These are phyloP conservation scores for Venturia effusa DNA, from an alignment of 2,329 filamentous ascomycete genomes.

Conservation along the genomic window DNA sequence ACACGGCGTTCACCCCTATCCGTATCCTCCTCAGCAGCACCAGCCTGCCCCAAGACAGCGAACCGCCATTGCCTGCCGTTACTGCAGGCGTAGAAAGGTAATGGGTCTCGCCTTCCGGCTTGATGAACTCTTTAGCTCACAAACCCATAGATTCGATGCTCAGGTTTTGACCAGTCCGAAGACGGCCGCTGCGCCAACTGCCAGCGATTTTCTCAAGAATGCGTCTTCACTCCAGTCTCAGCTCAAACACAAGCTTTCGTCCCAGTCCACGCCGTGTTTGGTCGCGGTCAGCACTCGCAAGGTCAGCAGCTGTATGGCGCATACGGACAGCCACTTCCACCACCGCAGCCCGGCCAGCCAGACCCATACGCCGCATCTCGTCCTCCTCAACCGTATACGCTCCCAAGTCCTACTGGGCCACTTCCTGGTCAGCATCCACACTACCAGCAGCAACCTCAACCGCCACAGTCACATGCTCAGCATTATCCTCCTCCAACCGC, in stretches of 20 bases:
- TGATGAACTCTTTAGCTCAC: conserved; percentile 2
- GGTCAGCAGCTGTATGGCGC: conserved; percentile 37
- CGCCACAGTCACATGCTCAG: conserved; percentile 3
- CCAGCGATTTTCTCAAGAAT: conserved; percentile 63
- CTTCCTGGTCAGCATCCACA: conserved; percentile 16
- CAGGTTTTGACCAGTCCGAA: conserved; percentile 60
- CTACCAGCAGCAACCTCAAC: conserved; percentile 12
- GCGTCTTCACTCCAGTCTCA: conserved; percentile 66
- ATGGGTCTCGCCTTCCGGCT: not conserved
- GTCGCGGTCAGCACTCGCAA: conserved; percentile 32
- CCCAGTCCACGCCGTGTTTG: conserved; percentile 56
- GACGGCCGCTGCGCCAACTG: conserved; percentile 66
- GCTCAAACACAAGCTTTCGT: conserved; percentile 66
- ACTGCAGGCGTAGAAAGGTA: conserved; percentile 51
- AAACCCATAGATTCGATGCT: conserved; percentile 55
- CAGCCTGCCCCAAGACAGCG: conserved; percentile 44
- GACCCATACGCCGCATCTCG: conserved; percentile 12
- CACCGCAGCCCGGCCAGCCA: conserved; percentile 20
- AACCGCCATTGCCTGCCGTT: conserved; percentile 50
- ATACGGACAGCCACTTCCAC: conserved; percentile 38
- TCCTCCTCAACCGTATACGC: conserved; percentile 25
- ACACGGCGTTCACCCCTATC: conserved; percentile 35
- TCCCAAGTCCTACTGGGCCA: conserved; percentile 35
- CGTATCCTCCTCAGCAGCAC: conserved; percentile 27
- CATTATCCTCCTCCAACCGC: conserved; percentile 21